Conservation (phyloP, 2,329 filamentous ascomycete genomes). For the Fusarium bulbicola region DNA sequence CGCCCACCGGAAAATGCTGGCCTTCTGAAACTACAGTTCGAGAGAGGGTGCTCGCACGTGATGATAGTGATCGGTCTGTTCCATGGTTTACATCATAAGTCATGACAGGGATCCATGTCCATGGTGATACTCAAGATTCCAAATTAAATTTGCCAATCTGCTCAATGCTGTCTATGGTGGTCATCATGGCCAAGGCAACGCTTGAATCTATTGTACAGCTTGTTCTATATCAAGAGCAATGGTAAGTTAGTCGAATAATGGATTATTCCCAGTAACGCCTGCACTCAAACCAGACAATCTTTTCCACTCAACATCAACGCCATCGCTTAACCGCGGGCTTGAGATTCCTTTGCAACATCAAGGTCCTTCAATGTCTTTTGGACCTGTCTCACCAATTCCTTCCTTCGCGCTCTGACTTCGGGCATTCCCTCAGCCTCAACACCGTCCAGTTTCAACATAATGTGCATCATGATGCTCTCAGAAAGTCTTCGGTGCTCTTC, state of each 20-base stretch:
- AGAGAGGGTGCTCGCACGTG: conserved; percentile 15
- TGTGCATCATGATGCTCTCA: conserved; percentile 79
- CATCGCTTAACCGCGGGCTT: conserved; percentile 2
- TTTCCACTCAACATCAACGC: conserved; percentile 9
- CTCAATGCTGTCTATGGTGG: conserved; percentile 37
- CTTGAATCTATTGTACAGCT: conserved; percentile 44
- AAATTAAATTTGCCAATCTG: conserved; percentile 27
- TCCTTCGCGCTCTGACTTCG: conserved; percentile 71
- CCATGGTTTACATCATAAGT: background rate
- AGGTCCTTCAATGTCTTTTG: conserved; percentile 72
- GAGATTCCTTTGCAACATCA: conserved; percentile 57
- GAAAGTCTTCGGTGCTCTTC: conserved; percentile 80
- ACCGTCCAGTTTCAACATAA: conserved; percentile 79
- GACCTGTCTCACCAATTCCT: conserved; percentile 76
- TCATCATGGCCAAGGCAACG: conserved; percentile 37
- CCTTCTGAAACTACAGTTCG: too few species aligned
- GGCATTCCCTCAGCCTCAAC: conserved; percentile 77
- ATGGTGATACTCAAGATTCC: background rate
- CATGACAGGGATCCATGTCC: background rate
- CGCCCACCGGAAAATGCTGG: background rate
- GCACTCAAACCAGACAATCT: conserved; percentile 35
- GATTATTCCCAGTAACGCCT: conserved; percentile 35
- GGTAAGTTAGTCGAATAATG: conserved; percentile 3
- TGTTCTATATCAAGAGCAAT: conserved; percentile 40
- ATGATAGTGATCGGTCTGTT: background rate